Evolutionary conservation across 345 rosid genomes (phyloP), one percentile per base, ranked within the genome.

Genomic region (Populus davidiana): DNA sequence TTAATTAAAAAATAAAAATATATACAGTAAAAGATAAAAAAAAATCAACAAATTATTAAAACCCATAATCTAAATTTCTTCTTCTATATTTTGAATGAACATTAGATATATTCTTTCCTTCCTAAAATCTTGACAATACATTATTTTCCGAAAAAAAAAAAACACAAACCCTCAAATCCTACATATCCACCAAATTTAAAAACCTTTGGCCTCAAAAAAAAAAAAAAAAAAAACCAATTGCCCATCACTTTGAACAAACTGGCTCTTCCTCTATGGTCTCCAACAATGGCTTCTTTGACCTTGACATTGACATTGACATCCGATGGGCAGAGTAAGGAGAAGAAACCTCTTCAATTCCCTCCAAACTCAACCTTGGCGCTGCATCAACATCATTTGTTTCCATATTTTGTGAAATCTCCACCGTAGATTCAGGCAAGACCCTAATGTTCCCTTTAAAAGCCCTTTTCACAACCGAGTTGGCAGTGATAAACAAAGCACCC

Each of bases 271-370:
- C 81, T 31, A 92, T 93, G 11, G 97, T 92, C 77, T 89, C 97
- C 86, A 93, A 80, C 86, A 81, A 75, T 12, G 98, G 98, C 74
- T 89, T 93, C 94, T 83, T 90, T 35, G 98, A 93, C 85, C 90
- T 87, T 5, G 91, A 85, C 67, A 89, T 68, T 0, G 91, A 85
- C 65, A 89, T 68, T 0, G 97, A 92, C 79, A 92, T 68, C 63
- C 92, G 82, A 66, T 89, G 81, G 87, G 78, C 84, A 73, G 86
- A 87, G 83, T 88, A 94, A 31, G 85, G 82, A 44, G 83, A 80
- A 8, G 89, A 89, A 61, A 82, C 80, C 85, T 86, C 97, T 76
- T 90, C 92, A 2, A 89, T 82, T 7, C 90, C 91, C 54, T 89
- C 97, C 69, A 92, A 79, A 13, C 82, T 82, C 82, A 87, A 76